Conservation (phyloP, 208 protist species). For the Trypanosoma cruzi region DNA sequence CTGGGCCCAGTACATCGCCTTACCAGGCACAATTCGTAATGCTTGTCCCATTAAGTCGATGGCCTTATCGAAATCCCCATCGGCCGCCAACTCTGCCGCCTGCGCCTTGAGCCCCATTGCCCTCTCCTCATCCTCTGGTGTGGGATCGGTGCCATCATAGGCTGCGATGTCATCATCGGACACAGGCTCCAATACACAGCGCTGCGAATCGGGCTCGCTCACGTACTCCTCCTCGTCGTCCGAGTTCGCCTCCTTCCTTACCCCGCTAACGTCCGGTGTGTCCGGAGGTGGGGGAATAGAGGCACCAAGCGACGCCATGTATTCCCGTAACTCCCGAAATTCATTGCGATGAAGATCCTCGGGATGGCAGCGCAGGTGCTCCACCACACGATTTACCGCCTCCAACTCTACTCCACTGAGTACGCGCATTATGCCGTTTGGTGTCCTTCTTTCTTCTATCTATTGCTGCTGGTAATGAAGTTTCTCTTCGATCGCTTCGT, state of each 20-base stretch:
- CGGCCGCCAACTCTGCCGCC: constrained; percentile 46
- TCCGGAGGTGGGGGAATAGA: constrained; percentile 26
- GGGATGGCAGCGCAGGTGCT: constrained; percentile 33
- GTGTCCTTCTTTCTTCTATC: not conserved
- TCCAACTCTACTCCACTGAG: constrained; percentile 38
- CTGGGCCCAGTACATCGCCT: constrained; percentile 81
- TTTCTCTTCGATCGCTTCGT: not conserved
- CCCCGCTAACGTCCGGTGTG: not conserved
- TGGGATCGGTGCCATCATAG: constrained; percentile 29
- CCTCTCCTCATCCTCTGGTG: constrained; percentile 55
- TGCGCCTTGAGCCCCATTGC: constrained; percentile 63
- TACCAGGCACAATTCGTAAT: constrained; percentile 50
- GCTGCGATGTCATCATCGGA: constrained; percentile 35
- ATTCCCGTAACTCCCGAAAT: constrained; percentile 37
- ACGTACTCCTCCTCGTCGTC: constrained; percentile 27
- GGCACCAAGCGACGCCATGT: constrained; percentile 40
- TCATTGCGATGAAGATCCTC: constrained; percentile 45
- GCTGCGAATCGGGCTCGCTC: constrained; percentile 66
- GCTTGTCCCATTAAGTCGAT: constrained; percentile 66
- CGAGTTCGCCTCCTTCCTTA: not conserved
- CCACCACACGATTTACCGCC: constrained; percentile 45
- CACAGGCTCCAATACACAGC: constrained; percentile 45
- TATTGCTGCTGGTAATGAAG: not conserved
- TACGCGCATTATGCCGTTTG: constrained; percentile 4
- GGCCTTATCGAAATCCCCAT: constrained; percentile 52